Conservation (phyloP, 192 early-diverging fungal genomes). For the Coemansia sp. region DNA sequence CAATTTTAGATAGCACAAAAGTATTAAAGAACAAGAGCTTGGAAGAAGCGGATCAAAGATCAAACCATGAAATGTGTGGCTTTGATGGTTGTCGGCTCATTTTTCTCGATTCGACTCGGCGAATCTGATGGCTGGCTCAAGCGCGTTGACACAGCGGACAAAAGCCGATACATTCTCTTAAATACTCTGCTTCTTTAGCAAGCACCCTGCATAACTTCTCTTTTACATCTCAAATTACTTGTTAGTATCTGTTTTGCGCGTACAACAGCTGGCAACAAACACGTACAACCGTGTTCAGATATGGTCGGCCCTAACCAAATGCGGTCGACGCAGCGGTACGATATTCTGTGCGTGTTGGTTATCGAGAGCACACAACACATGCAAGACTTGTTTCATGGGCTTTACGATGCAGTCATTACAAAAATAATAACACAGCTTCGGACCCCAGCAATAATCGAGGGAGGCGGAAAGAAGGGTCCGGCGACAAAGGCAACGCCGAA, state of each 20-base stretch:
- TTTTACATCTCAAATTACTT: no score
- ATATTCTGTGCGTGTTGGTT: constrained; percentile 54
- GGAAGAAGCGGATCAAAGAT: neutral
- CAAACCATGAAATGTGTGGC: neutral
- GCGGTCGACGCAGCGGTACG: constrained; percentile 47
- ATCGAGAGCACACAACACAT: constrained; percentile 54
- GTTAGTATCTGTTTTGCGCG: neutral
- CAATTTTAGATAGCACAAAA: neutral
- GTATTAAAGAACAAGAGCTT: neutral
- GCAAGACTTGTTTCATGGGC: constrained; percentile 40
- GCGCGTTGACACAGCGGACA: neutral
- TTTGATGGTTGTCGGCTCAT: no score
- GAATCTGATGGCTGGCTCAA: neutral
- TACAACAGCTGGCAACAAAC: no score
- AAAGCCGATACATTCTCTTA: neutral
- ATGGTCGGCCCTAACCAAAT: constrained; percentile 51
- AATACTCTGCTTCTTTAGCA: neutral
- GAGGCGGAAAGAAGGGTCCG: constrained; percentile 26
- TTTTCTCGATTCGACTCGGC: no score
- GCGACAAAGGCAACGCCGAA: constrained; percentile 48
- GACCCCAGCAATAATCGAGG: constrained; percentile 33
- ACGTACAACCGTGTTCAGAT: neutral
- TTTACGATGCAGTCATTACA: constrained; percentile 49
- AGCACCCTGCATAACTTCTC: no score
- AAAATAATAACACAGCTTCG: constrained; percentile 48